These are phyloP conservation scores for Henckelia pumila DNA, from an alignment of 257 asterid genomes.

Conservation along the genomic window DNA sequence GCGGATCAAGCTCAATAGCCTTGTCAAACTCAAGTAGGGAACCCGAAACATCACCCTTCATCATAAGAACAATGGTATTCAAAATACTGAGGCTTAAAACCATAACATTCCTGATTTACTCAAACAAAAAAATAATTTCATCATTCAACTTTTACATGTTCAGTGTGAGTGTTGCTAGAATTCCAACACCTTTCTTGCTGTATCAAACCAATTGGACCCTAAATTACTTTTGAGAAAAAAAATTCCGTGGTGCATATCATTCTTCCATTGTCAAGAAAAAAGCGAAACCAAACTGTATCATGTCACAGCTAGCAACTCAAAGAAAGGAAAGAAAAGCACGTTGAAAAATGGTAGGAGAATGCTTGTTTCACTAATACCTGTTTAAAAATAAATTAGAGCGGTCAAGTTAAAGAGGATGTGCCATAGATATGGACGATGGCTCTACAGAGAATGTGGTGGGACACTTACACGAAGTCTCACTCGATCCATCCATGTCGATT, in stretches of 20 bases:
- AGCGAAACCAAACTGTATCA: not conserved
- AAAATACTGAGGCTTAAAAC: not conserved
- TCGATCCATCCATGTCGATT: too few relatives aligned
- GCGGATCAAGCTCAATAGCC: slow-evolving; percentile 82
- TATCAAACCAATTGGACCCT: not conserved
- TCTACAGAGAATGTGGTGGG: too few relatives aligned
- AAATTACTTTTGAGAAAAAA: not conserved
- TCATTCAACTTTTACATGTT: not conserved
- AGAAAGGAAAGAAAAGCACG: too few relatives aligned
- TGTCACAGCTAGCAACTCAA: not conserved
- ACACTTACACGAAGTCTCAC: too few relatives aligned
- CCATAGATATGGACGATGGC: too few relatives aligned
- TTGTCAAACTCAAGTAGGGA: slow-evolving; percentile 84
- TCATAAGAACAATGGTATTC: not conserved
- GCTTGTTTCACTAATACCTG: too few relatives aligned
- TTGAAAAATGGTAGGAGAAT: too few relatives aligned
- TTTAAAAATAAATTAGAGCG: too few relatives aligned
- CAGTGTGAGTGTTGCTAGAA: not conserved
- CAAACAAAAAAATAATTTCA: slow-evolving; percentile 16
- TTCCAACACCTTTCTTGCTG: not conserved
- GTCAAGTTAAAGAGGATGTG: too few relatives aligned
- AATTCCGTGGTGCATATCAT: not conserved
- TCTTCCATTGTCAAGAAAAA: not conserved
- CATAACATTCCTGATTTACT: too few relatives aligned
- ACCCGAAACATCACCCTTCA: slow-evolving; percentile 82